Base-by-base conservation (phyloP, 371 early-diverging fungal species). In the Syncephalis plumigaleata region DNA sequence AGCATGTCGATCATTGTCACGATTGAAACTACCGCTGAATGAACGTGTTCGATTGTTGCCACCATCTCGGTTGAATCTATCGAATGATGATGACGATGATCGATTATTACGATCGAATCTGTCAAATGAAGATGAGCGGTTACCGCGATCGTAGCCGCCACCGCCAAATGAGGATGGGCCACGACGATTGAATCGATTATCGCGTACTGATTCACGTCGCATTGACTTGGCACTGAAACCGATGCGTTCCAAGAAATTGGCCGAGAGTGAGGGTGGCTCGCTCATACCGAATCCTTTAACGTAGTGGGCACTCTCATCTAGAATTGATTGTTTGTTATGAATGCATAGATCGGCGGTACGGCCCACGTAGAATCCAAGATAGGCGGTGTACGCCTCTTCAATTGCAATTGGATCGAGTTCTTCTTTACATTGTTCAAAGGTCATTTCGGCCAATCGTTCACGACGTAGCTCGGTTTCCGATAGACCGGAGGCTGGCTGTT, bases 341-440 rank as follows among this genome's bases (percentile, higher is more conserved):
- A 60, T 60, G 45, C 36, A 42, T 31, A 51, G 53, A 1, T 57
- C 54, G 23, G 48, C 53, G 25, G 53, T 56, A 36, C 59, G 39
- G 42, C 1, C 68, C 61, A 64, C 60, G 70, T 75, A 81, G 57
- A 72, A 81, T 46, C 80, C 84, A 36, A 84, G 66, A 45, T 69
- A 68, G 24, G 79, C 77, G 13, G 69, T 66, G 52, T 66, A 79
- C 3, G 78, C 64, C 31, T 76, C 75, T 25, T 65, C 1, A 76
- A 46, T 47, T 57, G 49, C 2, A 67, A 74, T 0, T 57, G 54
- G 43, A 78, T 51, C 51, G 51, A 53, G 3, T 23, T 50, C 37
- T 46, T 51, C 44, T 45, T 57, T 55, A 50, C 52, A 23, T 22
- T 50, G 15, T 27, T 37, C 46, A 63, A 11, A 9, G 39, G 46